Evolutionary conservation across 495 filamentous ascomycete genomes (phyloP).

Genomic region (Sporormia fimetaria): DNA sequence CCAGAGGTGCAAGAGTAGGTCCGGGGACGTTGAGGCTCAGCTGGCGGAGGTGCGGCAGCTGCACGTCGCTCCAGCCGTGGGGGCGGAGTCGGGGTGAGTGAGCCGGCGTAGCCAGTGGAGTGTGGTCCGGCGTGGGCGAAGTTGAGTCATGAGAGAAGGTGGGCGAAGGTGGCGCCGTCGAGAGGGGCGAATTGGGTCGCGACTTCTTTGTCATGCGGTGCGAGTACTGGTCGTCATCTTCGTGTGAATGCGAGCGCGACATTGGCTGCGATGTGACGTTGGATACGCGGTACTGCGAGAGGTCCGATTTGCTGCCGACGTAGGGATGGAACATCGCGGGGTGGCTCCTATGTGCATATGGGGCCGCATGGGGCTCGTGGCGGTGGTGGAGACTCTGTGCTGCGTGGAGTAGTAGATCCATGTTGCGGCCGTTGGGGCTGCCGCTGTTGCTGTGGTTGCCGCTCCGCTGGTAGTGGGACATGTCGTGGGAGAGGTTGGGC

Average conservation of each 20-base stretch:
- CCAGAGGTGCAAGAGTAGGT: conserved; percentile 88
- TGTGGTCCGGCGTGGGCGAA: conserved; percentile 94
- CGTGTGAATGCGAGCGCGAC: conserved; percentile 84
- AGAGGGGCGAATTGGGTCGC: conserved; percentile 83
- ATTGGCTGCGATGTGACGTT: conserved; percentile 58
- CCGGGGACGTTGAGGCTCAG: conserved; percentile 71
- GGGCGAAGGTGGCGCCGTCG: conserved; percentile 92
- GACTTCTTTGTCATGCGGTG: conserved; percentile 74
- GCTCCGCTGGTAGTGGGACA: conserved; percentile 49
- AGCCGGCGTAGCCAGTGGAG: conserved; percentile 85
- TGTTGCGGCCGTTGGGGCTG: conserved; percentile 47
- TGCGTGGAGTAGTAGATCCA: conserved; percentile 82
- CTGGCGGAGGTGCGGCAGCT: conserved; percentile 79
- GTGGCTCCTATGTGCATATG: conserved; percentile 41
- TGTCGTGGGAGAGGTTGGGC: conserved; percentile 48
- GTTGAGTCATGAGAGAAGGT: conserved; percentile 94
- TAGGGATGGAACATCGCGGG: conserved; percentile 24
- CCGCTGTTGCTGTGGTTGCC: conserved; percentile 34
- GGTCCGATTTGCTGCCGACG: conserved; percentile 43
- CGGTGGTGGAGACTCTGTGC: conserved; percentile 72
- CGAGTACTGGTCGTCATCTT: conserved; percentile 64
- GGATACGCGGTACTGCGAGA: conserved; percentile 75
- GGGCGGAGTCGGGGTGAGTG: conserved; percentile 90
- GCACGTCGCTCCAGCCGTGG: conserved; percentile 52
- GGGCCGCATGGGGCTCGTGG: conserved; percentile 23